A percentile compares a stretch with the other conserved stretches of the same genome.
Conservation (phyloP, 2,329 filamentous ascomycete species). For the Cercospora berteroae region DNA sequence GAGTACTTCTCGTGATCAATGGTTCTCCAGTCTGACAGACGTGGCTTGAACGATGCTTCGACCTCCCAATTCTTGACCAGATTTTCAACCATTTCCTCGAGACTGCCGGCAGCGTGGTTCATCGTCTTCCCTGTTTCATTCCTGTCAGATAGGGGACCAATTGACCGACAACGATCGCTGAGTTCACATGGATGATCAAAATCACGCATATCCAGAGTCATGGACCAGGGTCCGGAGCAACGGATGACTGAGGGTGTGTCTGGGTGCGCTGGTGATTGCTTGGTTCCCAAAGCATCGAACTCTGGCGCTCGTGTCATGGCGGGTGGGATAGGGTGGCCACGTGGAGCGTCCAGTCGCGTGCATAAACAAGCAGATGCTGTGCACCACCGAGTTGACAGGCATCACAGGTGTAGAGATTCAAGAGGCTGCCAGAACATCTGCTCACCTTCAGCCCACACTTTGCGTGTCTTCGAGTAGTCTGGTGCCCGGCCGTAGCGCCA, state of each 20-base stretch:
- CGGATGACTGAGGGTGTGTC: not conserved
- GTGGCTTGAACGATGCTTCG: slow-evolving; percentile 66
- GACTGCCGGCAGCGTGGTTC: slow-evolving; percentile 56
- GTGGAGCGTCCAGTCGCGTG: slow-evolving; percentile 6
- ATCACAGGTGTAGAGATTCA: not conserved
- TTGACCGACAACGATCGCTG: not conserved
- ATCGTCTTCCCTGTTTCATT: slow-evolving; percentile 54
- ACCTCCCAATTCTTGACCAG: slow-evolving; percentile 73
- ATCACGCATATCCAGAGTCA: not conserved
- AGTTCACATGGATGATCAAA: not conserved
- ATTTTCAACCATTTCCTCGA: slow-evolving; percentile 64
- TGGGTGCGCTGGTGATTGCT: slow-evolving; percentile 11
- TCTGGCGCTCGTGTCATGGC: slow-evolving; percentile 7
- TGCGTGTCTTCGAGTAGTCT: slow-evolving; percentile 63
- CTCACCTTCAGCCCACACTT: slow-evolving; percentile 59
- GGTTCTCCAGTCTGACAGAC: slow-evolving; percentile 63
- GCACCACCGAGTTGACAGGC: slow-evolving; percentile 1
- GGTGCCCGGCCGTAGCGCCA: slow-evolving; percentile 63
- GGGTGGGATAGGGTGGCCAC: slow-evolving; percentile 11
- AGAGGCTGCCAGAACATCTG: not conserved
- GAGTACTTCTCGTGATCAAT: slow-evolving; percentile 60
- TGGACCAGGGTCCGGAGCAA: not conserved
- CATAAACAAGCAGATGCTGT: slow-evolving; percentile 2
- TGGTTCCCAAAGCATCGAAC: slow-evolving; percentile 12
- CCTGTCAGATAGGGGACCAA: slow-evolving; percentile 16